Evolutionary conservation across 2,329 filamentous ascomycete genomes (phyloP).

Genomic region (Tolypocladium endophyticum): DNA sequence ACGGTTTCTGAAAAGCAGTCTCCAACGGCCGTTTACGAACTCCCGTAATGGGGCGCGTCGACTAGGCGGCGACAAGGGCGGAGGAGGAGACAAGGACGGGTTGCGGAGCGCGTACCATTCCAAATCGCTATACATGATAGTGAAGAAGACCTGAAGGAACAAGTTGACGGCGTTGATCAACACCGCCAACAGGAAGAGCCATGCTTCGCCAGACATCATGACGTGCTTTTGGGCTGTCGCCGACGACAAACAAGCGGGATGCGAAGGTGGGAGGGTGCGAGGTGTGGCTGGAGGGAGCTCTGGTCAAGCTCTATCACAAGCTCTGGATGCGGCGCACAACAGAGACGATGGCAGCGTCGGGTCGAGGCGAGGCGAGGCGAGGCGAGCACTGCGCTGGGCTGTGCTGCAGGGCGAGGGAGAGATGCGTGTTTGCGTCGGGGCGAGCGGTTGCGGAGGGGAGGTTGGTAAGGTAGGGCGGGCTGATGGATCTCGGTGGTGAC

Average conservation of each 20-base stretch:
- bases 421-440: neutral
- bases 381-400: neutral
- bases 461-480: neutral
- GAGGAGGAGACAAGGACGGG: neutral
- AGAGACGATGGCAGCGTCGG: neutral
- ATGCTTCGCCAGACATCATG: constrained; percentile 91
- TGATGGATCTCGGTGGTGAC: neutral
- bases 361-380: neutral
- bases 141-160: constrained; percentile 99
- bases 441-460: neutral
- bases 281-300: constrained; percentile 8
- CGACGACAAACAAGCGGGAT: neutral
- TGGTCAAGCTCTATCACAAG: constrained; percentile 16
- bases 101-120: constrained; percentile 66
- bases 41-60: constrained; percentile 32
- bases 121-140: constrained; percentile 99
- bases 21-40: neutral
- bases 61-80: neutral
- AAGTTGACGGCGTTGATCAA: constrained; percentile 99
- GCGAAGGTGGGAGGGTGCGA: constrained; percentile 2
- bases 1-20: neutral
- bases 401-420: neutral
- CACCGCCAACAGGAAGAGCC: constrained; percentile 95
- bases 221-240: constrained; percentile 14
- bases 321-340: constrained; percentile 3